Base-by-base conservation (phyloP, 306 rosid species). In the Casuarina glauca region DNA sequence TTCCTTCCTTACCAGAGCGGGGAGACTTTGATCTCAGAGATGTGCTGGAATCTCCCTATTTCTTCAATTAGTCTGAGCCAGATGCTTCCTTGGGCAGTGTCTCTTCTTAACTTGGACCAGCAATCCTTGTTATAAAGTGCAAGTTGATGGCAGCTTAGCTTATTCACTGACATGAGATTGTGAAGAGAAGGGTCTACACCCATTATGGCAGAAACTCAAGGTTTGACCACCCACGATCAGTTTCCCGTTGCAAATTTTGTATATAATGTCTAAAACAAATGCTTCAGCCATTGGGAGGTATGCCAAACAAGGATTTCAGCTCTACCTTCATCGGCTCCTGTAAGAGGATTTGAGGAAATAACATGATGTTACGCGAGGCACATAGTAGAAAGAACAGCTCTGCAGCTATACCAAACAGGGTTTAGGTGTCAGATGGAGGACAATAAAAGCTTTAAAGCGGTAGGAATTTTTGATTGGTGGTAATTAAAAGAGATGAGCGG, bases 11-110 rank as follows among this genome's bases (percentile, higher is more conserved):
- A 63, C 98, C 97, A 1, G 93, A 72, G 53, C 90, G 97, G 53
- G 98, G 98, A 72, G 96, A 92, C 81, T 95, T 92, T 1, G 89
- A 92, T 84, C 93, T 92, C 51, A 89, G 74, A 80, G 90, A 90
- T 68, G 97, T 92, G 81, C 79, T 92, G 76, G 80, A 64, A 70
- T 94, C 97, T 71, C 75, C 90, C 5, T 94, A 90, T 82, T 92
- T 94, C 85, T 92, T 94, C 89, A 92, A 92, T 87, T 94, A 91
- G 87, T 81, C 75, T 48, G 42, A 41, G 55, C 66, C 61, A 60
- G 63, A 81, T 71, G 77, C 72, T 42, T 51, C 12, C 10, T 67
- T 51, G 20, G 8, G 76, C 53, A 53, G 77, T 83, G 62, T 48
- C 57, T 55, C 70, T 76, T 70, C 19, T 51, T 83, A 61, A 71